A percentile compares a stretch with the other conserved stretches of the same genome.
These are phyloP conservation scores for Wickerhamiella qilinensis DNA, from an alignment of 805 yeast genomes.

Conservation along the genomic window DNA sequence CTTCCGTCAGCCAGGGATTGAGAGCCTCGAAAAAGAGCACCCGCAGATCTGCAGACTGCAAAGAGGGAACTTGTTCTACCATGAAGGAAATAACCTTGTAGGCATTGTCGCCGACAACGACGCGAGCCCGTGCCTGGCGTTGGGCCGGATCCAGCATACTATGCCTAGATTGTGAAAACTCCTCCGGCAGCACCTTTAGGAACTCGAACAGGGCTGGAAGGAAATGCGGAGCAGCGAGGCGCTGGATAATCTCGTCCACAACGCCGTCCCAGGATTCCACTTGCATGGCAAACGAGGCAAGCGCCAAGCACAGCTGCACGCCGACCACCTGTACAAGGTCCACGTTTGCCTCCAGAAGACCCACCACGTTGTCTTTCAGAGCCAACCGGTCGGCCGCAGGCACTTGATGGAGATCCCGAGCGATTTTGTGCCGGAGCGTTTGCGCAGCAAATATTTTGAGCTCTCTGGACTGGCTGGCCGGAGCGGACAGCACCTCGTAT, in stretches of 20 bases:
- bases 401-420: constrained; percentile 70
- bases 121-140: constrained; percentile 32
- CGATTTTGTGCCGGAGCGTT: constrained; percentile 69
- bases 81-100: constrained; percentile 50
- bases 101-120: constrained; percentile 50
- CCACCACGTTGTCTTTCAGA: constrained; percentile 54
- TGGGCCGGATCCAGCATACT: constrained; percentile 18
- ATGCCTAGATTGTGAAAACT: constrained; percentile 72
- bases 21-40: constrained; percentile 53
- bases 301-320: constrained; percentile 66
- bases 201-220: constrained; percentile 47
- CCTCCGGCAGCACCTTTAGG: constrained; percentile 81
- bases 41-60: constrained; percentile 15
- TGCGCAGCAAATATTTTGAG: constrained; percentile 77
- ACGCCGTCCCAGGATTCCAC: constrained; percentile 57
- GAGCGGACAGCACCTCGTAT: constrained; percentile 33
- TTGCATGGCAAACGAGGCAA: constrained; percentile 73
- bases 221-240: constrained; percentile 25
- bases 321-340: constrained; percentile 40
- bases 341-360: constrained; percentile 34
- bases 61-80: constrained; percentile 27
- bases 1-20: constrained; percentile 81
- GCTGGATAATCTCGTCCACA: constrained; percentile 44
- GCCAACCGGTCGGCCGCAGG: constrained; percentile 38
- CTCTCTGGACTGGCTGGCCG: constrained; percentile 29